Conservation (phyloP, 2,329 filamentous ascomycete species). For the Trichoderma sp. region DNA sequence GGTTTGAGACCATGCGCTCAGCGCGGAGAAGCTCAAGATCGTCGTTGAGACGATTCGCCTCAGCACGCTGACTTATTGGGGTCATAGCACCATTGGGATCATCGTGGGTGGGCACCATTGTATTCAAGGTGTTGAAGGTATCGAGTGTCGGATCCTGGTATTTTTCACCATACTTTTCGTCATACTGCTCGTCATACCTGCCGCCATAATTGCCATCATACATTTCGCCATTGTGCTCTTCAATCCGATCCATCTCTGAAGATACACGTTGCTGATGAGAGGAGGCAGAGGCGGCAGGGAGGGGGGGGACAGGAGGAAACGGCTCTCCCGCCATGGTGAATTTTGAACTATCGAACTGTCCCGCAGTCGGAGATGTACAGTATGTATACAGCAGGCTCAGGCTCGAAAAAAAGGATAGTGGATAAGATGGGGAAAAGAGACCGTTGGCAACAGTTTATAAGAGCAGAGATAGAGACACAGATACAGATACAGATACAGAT, state of each 20-base stretch:
- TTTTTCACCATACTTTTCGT: slow-evolving; percentile 16
- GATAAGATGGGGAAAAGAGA: neutral
- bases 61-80: slow-evolving; percentile 31
- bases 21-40: slow-evolving; percentile 49
- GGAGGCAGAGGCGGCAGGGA: neutral
- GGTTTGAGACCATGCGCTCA: slow-evolving; percentile 45
- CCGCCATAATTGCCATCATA: neutral
- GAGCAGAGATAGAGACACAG: neutral
- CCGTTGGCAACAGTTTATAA: neutral
- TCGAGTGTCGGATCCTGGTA: slow-evolving; percentile 28
- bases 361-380: neutral
- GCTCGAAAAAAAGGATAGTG: neutral
- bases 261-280: neutral
- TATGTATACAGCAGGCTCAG: neutral
- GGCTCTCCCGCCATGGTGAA: slow-evolving; percentile 14
- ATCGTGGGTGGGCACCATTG: slow-evolving; percentile 26
- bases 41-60: slow-evolving; percentile 43
- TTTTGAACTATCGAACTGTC: neutral
- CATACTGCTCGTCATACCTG: neutral
- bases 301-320: neutral
- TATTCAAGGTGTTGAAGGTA: slow-evolving; percentile 32
- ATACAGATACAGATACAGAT: neutral
- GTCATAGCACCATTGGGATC: slow-evolving; percentile 24
- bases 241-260: neutral
- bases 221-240: neutral